Evolutionary conservation across 495 filamentous ascomycete genomes (phyloP).

Genomic region (Lasiosphaeris hirsuta): DNA sequence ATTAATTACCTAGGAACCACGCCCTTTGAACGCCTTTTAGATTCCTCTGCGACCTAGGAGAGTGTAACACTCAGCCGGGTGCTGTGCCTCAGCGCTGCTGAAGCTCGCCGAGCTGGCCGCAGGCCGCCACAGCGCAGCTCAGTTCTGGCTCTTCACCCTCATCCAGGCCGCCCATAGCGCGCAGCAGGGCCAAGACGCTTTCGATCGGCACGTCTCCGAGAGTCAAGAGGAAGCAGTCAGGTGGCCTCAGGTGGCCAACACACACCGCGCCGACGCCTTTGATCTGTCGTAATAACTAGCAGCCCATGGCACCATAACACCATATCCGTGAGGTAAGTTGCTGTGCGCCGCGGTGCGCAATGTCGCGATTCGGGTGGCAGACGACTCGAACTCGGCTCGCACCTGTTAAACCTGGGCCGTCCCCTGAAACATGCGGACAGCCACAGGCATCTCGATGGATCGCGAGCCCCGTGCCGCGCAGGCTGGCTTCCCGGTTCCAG

Average conservation of each 20-base stretch:
- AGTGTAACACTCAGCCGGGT: neutral
- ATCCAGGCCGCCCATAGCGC: too few species aligned
- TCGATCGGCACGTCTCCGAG: conserved; percentile 3
- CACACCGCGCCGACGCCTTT: neutral
- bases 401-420: too few species aligned
- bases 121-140: neutral
- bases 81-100: neutral
- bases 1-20: conserved; percentile 4
- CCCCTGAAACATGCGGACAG: too few species aligned
- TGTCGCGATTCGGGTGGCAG: neutral
- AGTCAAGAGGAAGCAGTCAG: conserved; percentile 8
- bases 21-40: neutral
- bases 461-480: neutral
- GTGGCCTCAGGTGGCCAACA: conserved; percentile 12
- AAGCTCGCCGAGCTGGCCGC: neutral
- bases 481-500: neutral
- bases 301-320: too few species aligned
- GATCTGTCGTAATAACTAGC: neutral
- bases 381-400: too few species aligned
- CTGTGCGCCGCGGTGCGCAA: neutral
- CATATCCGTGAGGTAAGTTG: too few species aligned
- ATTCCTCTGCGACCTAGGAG: neutral
- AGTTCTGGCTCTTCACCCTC: neutral
- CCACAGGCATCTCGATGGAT: too few species aligned
- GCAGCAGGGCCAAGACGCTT: neutral